A percentile compares a stretch with the other conserved stretches of the same genome.
Evolutionary conservation across 225 moss, liverwort and hornwort genomes (phyloP).

Genomic region (Climacium dendroides): DNA sequence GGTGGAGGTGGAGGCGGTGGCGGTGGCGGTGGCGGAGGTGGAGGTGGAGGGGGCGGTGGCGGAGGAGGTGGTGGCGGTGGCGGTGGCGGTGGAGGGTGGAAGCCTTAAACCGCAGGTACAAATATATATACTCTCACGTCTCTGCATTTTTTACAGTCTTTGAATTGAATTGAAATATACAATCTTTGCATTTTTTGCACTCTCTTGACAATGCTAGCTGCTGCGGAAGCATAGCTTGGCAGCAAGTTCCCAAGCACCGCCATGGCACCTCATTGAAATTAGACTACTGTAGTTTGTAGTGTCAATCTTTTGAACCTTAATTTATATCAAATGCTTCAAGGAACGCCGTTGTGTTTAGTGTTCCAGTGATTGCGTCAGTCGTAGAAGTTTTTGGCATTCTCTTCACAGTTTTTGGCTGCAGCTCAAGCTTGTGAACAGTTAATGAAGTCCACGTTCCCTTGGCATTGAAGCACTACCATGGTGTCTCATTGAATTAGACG

Average conservation of each 20-base stretch:
- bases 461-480: background rate
- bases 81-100: background rate
- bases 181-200: background rate
- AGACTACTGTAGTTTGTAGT: background rate
- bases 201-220: background rate
- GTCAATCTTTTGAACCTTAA: background rate
- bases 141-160: background rate
- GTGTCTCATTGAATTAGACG: background rate
- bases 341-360: background rate
- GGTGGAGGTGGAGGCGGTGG: fast-evolving
- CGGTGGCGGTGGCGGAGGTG: fast-evolving
- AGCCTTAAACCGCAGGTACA: background rate
- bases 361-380: background rate
- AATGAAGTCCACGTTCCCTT: too few relatives aligned
- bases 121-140: too few relatives aligned
- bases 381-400: background rate
- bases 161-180: too few relatives aligned
- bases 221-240: background rate
- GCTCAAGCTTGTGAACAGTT: background rate
- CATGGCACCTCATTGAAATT: background rate
- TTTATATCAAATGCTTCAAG: background rate
- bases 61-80: fast-evolving
- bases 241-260: background rate
- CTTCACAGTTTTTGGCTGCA: background rate
- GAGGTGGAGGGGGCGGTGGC: fast-evolving